Conservation (phyloP, 1,284 basidiomycete species). For the Ustilago vetiveriae region DNA sequence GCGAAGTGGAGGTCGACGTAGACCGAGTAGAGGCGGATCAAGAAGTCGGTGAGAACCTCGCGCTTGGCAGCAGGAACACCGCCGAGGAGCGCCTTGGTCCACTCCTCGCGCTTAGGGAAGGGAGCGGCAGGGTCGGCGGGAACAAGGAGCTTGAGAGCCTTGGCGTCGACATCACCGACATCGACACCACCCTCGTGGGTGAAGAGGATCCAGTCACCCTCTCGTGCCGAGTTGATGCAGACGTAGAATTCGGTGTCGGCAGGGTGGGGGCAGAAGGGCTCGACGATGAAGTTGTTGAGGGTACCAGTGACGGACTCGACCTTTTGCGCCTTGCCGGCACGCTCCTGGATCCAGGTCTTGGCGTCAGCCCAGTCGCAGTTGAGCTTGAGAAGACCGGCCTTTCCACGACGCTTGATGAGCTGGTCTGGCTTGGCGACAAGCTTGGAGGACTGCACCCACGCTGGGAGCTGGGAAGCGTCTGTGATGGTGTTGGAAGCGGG, state of each 20-base stretch:
- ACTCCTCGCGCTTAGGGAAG: conserved; percentile 80
- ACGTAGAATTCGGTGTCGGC: conserved; percentile 96
- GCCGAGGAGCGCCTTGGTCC: conserved; percentile 57
- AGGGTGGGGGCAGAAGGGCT: conserved; percentile 96
- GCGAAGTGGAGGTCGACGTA: conserved; percentile 87
- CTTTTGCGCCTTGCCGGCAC: conserved; percentile 92
- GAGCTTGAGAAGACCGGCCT: conserved; percentile 88
- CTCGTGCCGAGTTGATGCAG: conserved; percentile 94
- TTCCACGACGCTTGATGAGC: conserved; percentile 98
- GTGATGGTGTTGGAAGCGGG: conserved; percentile 81
- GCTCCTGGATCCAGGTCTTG: conserved; percentile 80
- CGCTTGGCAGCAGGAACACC: conserved; percentile 59
- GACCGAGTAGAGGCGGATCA: conserved; percentile 92
- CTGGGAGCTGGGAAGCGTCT: conserved; percentile 78
- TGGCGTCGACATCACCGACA: conserved; percentile 97
- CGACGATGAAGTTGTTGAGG: conserved; percentile 96
- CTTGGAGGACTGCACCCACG: conserved; percentile 75
- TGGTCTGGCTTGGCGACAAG: conserved; percentile 75
- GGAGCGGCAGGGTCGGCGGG: conserved; percentile 80
- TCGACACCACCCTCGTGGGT: conserved; percentile 99
- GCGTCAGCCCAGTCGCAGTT: conserved; percentile 88
- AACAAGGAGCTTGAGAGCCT: conserved; percentile 87
- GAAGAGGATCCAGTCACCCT: conserved; percentile 96
- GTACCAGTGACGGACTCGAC: conserved; percentile 94
- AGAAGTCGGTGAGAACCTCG: conserved; percentile 74